These are phyloP conservation scores for Penicillium sclerotiorum DNA, from an alignment of 2,329 filamentous ascomycete species.

Conservation along the genomic window DNA sequence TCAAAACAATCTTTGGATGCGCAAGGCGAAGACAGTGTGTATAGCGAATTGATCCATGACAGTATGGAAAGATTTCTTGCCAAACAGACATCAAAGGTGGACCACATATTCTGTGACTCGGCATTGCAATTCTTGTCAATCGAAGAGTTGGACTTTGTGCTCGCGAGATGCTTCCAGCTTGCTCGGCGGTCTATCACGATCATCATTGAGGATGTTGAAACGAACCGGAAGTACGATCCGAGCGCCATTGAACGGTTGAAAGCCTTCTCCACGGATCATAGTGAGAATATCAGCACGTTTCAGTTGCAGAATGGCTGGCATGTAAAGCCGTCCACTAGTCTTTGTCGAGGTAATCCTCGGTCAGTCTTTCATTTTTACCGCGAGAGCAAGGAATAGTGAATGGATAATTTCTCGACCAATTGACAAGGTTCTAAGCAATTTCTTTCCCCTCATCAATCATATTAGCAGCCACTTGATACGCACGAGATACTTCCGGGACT, in stretches of 20 bases:
- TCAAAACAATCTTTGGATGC: constrained; percentile 9
- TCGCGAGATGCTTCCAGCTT: constrained; percentile 21
- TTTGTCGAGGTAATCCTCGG: background rate
- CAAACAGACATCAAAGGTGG: constrained; percentile 6
- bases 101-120: constrained; percentile 22
- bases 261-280: background rate
- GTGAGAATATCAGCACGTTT: constrained; percentile 2
- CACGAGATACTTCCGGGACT: too few relatives aligned
- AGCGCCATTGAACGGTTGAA: background rate
- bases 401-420: too few relatives aligned
- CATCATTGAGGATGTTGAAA: constrained; percentile 9
- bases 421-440: too few relatives aligned
- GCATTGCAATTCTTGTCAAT: constrained; percentile 17
- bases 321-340: background rate
- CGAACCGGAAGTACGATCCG: background rate
- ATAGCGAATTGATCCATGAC: constrained; percentile 14
- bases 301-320: constrained; percentile 5
- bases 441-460: too few relatives aligned
- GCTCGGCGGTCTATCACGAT: constrained; percentile 22
- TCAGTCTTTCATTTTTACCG: background rate
- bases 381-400: too few relatives aligned
- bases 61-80: constrained; percentile 15
- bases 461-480: too few relatives aligned
- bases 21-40: constrained; percentile 12
- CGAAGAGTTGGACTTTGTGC: constrained; percentile 23